Base-by-base conservation (phyloP, 441 rosid species). In the Adansonia gregorii region DNA sequence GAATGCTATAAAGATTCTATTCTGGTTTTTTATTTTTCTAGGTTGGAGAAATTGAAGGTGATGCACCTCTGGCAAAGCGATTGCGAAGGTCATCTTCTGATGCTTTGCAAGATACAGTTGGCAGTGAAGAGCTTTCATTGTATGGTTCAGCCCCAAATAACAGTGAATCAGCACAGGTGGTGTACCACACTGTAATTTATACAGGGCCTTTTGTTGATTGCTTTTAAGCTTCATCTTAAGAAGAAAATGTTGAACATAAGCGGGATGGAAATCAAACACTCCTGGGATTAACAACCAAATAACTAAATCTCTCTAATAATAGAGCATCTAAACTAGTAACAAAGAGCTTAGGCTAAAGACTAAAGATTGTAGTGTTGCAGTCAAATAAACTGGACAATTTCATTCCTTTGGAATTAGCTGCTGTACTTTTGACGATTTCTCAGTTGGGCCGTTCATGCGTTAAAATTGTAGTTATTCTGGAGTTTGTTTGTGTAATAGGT, bases 31-130 rank as follows among this genome's bases (percentile, higher is more conserved):
- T 52, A 15, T 66, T 79, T 73, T 46, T 85, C 75, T 87, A 97
- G 99, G 91, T 83, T 82, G 99, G 97, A 78, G 98, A 94, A 81
- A 93, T 93, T 87, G 99, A 97, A 82, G 97, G 91, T 78, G 99
- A 91, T 69, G 82, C 73, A 72, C 93, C 93, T 83, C 82, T 84
- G 78, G 83, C 91, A 72, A 96, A 96, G 90, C 92, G 98, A 82
- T 83, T 94, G 86, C 92, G 92, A 83, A 81, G 82, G 86, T 88
- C 93, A 61, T 80, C 98, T 77, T 89, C 97, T 79, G 98, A 94
- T 88, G 88, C 91, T 82, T 89, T 92, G 86, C 98, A 94, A 87
- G 99, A 96, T 87, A 88, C 90, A 87, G 84, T 87, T 81, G 85
- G 91, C 61, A 94, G 93, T 77, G 99, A 97, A 84, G 99, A 97